These are phyloP conservation scores for Aspergillus cejpii DNA, from an alignment of 2,329 filamentous ascomycete genomes.

Conservation along the genomic window DNA sequence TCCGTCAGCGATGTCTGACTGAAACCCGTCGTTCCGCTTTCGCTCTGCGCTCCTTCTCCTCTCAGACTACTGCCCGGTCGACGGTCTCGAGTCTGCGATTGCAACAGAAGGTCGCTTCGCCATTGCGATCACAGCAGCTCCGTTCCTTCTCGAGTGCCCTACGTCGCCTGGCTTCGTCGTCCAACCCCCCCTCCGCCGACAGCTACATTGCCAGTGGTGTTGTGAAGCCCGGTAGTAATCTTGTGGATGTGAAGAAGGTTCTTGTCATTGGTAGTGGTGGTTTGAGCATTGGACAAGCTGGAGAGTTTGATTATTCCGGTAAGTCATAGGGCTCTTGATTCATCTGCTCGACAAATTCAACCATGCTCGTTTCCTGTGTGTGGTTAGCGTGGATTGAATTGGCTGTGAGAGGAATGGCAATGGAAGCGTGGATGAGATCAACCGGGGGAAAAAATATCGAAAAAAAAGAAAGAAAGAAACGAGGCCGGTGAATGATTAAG, in stretches of 20 bases:
- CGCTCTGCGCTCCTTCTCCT: constrained; percentile 36
- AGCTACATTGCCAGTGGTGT: constrained; percentile 85
- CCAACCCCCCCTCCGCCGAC: constrained; percentile 72
- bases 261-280: constrained; percentile 93
- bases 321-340: constrained; percentile 34
- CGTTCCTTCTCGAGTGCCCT: constrained; percentile 40
- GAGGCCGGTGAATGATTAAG: neutral
- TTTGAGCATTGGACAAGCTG: constrained; percentile 92
- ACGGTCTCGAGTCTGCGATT: constrained; percentile 32
- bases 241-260: constrained; percentile 92
- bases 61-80: constrained; percentile 29
- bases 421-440: too few species aligned
- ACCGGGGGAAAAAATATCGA: neutral
- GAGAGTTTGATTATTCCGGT: constrained; percentile 99
- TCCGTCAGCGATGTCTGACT: constrained; percentile 39
- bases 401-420: neutral
- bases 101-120: constrained; percentile 32
- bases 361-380: neutral
- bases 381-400: neutral
- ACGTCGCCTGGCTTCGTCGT: constrained; percentile 40
- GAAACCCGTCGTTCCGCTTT: constrained; percentile 33
- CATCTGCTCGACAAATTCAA: neutral
- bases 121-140: constrained; percentile 38
- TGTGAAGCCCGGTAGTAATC: constrained; percentile 66
- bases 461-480: neutral